Conservation (phyloP, 2,329 filamentous ascomycete species). For the Calonectria pteridis region DNA sequence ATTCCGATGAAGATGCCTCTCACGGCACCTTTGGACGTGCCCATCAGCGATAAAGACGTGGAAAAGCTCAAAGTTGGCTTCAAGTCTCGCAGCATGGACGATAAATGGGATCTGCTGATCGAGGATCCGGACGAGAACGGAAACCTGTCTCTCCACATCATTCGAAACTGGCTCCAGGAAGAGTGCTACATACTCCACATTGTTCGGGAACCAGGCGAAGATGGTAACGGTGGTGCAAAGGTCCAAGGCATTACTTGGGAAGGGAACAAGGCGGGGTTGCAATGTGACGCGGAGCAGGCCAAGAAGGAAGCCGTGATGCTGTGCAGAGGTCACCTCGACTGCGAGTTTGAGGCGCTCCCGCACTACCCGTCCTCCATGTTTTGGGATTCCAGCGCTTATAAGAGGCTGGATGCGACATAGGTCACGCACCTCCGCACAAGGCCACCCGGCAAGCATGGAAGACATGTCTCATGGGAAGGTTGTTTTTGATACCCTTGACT, state of each 20-base stretch:
- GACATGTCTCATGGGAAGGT: too few relatives aligned
- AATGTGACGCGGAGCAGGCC: slow-evolving; percentile 18
- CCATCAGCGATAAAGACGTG: slow-evolving; percentile 14
- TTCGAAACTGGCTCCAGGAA: slow-evolving; percentile 10
- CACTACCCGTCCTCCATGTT: slow-evolving; percentile 2
- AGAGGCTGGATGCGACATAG: neutral
- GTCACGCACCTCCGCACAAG: too few relatives aligned
- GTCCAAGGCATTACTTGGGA: slow-evolving; percentile 14
- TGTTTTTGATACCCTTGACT: too few relatives aligned
- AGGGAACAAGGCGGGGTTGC: slow-evolving; percentile 16
- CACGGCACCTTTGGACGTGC: slow-evolving; percentile 14
- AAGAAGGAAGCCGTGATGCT: slow-evolving; percentile 21
- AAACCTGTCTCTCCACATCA: slow-evolving; percentile 13
- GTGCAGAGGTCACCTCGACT: neutral
- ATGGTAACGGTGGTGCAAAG: slow-evolving; percentile 3
- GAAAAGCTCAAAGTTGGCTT: slow-evolving; percentile 14
- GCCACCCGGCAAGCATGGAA: too few relatives aligned
- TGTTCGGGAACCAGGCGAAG: neutral
- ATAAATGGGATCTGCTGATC: slow-evolving; percentile 10
- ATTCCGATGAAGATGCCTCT: slow-evolving; percentile 14
- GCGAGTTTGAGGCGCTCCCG: slow-evolving; percentile 20
- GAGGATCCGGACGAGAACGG: slow-evolving; percentile 19
- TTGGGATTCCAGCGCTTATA: slow-evolving; percentile 13
- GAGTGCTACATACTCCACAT: slow-evolving; percentile 17
- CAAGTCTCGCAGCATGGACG: slow-evolving; percentile 13